Evolutionary conservation across 176 grass and related monocot genomes (phyloP), one percentile per base, ranked within the genome.

Genomic region (Puccinellia tenuiflora): DNA sequence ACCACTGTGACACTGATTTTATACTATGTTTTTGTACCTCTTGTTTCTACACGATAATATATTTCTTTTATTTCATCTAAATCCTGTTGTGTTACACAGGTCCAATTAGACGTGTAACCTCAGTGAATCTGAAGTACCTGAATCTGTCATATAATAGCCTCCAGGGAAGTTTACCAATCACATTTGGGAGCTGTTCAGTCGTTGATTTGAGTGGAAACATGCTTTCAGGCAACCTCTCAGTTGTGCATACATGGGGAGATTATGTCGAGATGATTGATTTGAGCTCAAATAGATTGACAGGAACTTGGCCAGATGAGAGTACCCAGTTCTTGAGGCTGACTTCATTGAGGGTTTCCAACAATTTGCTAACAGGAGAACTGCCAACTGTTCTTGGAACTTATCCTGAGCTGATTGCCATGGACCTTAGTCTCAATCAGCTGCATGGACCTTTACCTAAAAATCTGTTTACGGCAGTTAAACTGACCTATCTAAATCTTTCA

Each of bases 271-370:
- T 77, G 71, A 85, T 98, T 66, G 92, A 98, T 87, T 75, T 98
- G 75, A 95, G 87, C 45, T 62, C 84, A 85, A 98, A 98, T 80
- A 81, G 77, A 68, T 78, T 98, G 80, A 95, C 75, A 65, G 96
- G 96, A 80, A 88, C 76, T 65, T 87, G 93, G 83, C 96, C 96
- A 59, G 79, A 84, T 62, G 88, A 91, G 81, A 98, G 92, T 77
- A 93, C 96, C 42, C 96, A 95, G 67, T 98, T 98, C 88, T 76
- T 98, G 75, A 89, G 91, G 75, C 85, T 98, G 52, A 87, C 86
- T 59, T 91, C 85, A 69, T 71, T 98, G 73, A 98, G 84, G 78
- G 67, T 94, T 69, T 93, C 92, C 7, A 88, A 91, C 87, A 98
- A 95, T 79, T 87, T 78, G 64, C 78, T 98, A 64, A 33, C 79